Percentiles rank a stretch among this genome's conserved stretches.
These are phyloP conservation scores for Trypanosoma boissoni DNA, from an alignment of 208 protist species.

Conservation along the genomic window DNA sequence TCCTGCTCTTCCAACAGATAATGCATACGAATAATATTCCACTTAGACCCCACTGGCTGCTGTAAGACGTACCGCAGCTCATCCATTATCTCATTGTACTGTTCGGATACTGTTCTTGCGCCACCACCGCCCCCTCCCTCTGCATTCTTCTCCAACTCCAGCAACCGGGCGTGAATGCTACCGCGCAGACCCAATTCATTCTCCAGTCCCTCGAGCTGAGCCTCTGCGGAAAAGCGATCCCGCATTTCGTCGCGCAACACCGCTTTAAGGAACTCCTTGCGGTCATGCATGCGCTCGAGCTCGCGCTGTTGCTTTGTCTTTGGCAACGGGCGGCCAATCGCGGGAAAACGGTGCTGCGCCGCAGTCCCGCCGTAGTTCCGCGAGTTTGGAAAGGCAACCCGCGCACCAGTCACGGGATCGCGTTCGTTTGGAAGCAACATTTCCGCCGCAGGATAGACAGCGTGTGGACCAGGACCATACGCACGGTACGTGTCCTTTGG, in stretches of 20 bases:
- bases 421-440: conserved; percentile 7
- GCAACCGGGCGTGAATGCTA: conserved; percentile 41
- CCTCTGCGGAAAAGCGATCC: conserved; percentile 55
- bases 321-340: conserved; percentile 24
- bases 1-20: conserved; percentile 74
- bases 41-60: conserved; percentile 75
- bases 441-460: conserved; percentile 8
- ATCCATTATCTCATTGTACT: conserved; percentile 71
- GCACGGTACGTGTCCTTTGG: conserved; percentile 37
- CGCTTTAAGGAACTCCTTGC: conserved; percentile 72
- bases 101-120: conserved; percentile 45
- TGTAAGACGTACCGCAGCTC: conserved; percentile 59
- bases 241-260: conserved; percentile 73
- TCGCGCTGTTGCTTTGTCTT: conserved; percentile 19
- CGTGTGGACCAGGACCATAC: conserved; percentile 26
- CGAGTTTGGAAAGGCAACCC: conserved; percentile 55
- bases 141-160: conserved; percentile 8
- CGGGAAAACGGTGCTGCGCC: conserved; percentile 35
- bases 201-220: conserved; percentile 42
- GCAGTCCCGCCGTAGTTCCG: conserved; percentile 72
- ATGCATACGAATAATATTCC: conserved; percentile 74
- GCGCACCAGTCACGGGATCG: conserved; percentile 29
- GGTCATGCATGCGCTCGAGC: conserved; percentile 54
- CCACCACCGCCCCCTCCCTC: conserved; percentile 27
- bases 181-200: conserved; percentile 48